Evolutionary conservation across 2,329 filamentous ascomycete genomes (phyloP).

Genomic region (Colletotrichum musae): DNA sequence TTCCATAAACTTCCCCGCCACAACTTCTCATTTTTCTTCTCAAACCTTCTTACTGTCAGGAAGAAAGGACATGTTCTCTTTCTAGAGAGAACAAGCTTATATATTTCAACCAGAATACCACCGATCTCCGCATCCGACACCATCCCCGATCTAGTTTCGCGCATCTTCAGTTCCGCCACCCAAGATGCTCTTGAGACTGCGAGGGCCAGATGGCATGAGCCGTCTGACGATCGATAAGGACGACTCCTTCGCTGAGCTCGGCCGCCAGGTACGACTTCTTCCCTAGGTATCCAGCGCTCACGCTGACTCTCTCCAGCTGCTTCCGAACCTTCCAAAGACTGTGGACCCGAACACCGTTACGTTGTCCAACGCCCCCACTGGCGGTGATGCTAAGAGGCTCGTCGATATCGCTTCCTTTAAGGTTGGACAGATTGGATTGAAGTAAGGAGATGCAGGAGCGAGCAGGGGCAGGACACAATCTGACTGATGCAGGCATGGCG

Average conservation of each 20-base stretch:
- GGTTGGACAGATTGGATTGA: slow-evolving; percentile 72
- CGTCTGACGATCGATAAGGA: slow-evolving; percentile 83
- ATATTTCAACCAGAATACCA: slow-evolving; percentile 13
- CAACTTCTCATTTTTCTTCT: slow-evolving; percentile 6
- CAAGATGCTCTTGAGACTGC: slow-evolving; percentile 86
- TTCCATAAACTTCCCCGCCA: slow-evolving; percentile 21
- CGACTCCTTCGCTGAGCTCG: slow-evolving; percentile 79
- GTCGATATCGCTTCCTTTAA: slow-evolving; percentile 70
- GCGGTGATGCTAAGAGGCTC: slow-evolving; percentile 71
- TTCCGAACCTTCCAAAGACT: slow-evolving; percentile 72
- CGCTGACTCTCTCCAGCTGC: slow-evolving; percentile 58
- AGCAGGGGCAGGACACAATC: slow-evolving; percentile 43
- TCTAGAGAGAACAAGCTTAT: slow-evolving; percentile 1
- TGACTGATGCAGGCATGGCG: slow-evolving; percentile 78
- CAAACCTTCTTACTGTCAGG: neutral
- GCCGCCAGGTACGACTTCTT: slow-evolving; percentile 60
- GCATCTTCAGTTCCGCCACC: slow-evolving; percentile 27
- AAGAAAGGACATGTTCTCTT: slow-evolving; percentile 19
- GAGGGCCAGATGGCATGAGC: slow-evolving; percentile 93
- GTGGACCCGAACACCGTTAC: slow-evolving; percentile 72
- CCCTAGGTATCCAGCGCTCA: slow-evolving; percentile 38
- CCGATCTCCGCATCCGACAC: slow-evolving; percentile 1
- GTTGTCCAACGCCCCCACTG: slow-evolving; percentile 73
- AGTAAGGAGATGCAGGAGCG: slow-evolving; percentile 55
- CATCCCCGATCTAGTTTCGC: neutral